phyloP scores from a whole-genome alignment of 1,139 yeast genomes.

The Lodderomyces metapsilosis region DNA sequence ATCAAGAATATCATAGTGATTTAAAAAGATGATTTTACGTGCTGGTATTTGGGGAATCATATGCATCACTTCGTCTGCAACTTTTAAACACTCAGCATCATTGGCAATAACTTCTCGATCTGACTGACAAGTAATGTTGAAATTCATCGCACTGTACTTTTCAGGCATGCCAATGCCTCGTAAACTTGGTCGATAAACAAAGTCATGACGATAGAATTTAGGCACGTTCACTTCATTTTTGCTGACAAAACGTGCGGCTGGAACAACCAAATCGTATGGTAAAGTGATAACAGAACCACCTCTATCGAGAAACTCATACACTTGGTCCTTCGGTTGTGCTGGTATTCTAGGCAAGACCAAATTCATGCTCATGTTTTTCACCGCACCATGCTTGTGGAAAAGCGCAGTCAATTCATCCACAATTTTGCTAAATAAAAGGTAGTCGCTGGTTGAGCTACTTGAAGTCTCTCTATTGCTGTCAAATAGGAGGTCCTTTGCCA shows the following conservation, averaged over 20 bases:
- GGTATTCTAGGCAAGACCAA: constrained; percentile 80
- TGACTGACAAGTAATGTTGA: constrained; percentile 69
- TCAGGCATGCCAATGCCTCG: constrained; percentile 63
- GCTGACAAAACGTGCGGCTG: constrained; percentile 82
- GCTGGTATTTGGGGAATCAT: constrained; percentile 62
- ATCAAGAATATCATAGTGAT: constrained; percentile 78
- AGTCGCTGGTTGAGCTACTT: constrained; percentile 27
- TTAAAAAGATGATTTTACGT: constrained; percentile 58
- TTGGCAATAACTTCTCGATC: constrained; percentile 39
- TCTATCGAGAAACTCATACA: constrained; percentile 78
- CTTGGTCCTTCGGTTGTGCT: constrained; percentile 58
- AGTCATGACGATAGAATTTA: constrained; percentile 72
- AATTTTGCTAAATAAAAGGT: constrained; percentile 48
- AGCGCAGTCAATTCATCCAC: constrained; percentile 55
- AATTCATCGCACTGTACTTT: constrained; percentile 77
- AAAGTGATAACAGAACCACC: constrained; percentile 85
- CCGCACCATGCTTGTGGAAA: constrained; percentile 82
- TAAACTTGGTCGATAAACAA: constrained; percentile 69
- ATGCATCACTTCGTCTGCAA: constrained; percentile 68
- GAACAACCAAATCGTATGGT: constrained; percentile 85
- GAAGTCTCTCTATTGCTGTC: constrained; percentile 36
- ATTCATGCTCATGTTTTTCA: constrained; percentile 57
- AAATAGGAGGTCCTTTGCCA: constrained; percentile 79
- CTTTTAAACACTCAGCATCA: constrained; percentile 87
- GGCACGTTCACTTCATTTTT: constrained; percentile 53